Conservation (phyloP, 805 yeast genomes). For the Cyberlindnera petersonii region DNA sequence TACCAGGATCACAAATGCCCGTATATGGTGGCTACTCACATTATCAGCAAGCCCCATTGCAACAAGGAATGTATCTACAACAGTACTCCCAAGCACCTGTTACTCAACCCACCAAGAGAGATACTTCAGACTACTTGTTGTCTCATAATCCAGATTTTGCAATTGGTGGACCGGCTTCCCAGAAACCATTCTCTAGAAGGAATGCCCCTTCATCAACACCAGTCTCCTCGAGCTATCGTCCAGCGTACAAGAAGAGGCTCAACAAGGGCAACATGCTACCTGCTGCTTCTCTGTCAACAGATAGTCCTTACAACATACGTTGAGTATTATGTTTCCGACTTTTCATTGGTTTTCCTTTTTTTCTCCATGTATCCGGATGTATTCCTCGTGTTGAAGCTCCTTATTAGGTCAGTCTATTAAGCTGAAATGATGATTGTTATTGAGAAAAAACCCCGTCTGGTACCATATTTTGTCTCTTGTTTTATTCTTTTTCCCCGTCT, state of each 20-base stretch:
- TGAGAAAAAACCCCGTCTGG: too few species aligned
- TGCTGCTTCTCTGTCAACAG: slow-evolving; percentile 38
- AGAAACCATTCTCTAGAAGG: slow-evolving; percentile 8
- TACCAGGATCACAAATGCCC: not conserved
- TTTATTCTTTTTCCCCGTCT: too few species aligned
- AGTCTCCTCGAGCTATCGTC: slow-evolving; percentile 28
- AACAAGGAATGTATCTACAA: slow-evolving; percentile 1
- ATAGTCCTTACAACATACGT: slow-evolving; percentile 43
- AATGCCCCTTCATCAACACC: slow-evolving; percentile 1
- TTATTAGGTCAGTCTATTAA: too few species aligned
- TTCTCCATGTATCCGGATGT: too few species aligned
- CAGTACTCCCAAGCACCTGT: slow-evolving; percentile 2
- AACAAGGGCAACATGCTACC: slow-evolving; percentile 33
- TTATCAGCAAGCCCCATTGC: slow-evolving; percentile 1
- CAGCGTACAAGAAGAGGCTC: slow-evolving; percentile 36
- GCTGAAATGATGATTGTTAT: too few species aligned
- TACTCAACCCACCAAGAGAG: slow-evolving; percentile 7
- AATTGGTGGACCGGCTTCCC: slow-evolving; percentile 25
- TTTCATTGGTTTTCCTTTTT: not conserved
- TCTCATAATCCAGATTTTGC: slow-evolving; percentile 48
- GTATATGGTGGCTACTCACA: slow-evolving; percentile 4
- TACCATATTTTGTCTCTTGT: too few species aligned
- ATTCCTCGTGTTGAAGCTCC: not conserved
- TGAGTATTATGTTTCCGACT: slow-evolving; percentile 14
- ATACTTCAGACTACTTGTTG: slow-evolving; percentile 40